Base-by-base conservation (phyloP, 257 asterid species). In the Galeopsis tetrahit region DNA sequence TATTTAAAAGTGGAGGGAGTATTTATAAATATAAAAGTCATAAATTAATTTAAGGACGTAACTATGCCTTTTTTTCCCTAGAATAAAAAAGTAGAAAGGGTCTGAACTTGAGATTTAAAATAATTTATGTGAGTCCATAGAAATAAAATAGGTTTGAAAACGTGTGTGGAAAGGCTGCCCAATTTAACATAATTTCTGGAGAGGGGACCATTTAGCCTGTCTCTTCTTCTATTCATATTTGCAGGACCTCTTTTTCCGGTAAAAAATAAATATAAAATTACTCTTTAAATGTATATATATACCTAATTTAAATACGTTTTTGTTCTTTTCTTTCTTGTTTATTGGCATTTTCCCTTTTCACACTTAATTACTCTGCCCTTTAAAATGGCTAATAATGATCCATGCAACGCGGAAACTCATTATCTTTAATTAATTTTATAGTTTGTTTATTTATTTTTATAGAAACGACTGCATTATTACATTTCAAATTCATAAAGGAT, bases 211-310 rank as follows among this genome's bases (percentile, higher is more conserved):
- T 31, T 49, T 7, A 31, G 48, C 68, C 57, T 63, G 58, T 63
- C 60, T 75, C 74, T 57, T 75, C 77, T 65, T 59, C 59, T 59
- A 14, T 77, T 72, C 71, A 67, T 77, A 60, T 63, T 69, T 53
- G 60, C 42, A 75, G 51, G 52, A 43, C n/a, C 2, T 71, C 36
- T 34, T 48, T 34, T 42, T 10, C 52, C 10, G 35, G 17, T 48
- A 70, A 44, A 34, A 36, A 8, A 21, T 42, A 44, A 69, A 70
- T 6, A 7, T 69, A 28, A 42, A 31, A 42, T 38, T n/a, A 52
- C 32, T 52, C 6, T n/a, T 15, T 51, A 13, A 1, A 51, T 11
- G 4, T 46, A 46, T 48, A 55, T 4, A 38, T 3, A 5, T 40
- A 6, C 44, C 4, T 33, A 0, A 15, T 7, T 21, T 6, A 62